Evolutionary conservation across 2,329 filamentous ascomycete species (phyloP).

Genomic region (Diaporthe citri): DNA sequence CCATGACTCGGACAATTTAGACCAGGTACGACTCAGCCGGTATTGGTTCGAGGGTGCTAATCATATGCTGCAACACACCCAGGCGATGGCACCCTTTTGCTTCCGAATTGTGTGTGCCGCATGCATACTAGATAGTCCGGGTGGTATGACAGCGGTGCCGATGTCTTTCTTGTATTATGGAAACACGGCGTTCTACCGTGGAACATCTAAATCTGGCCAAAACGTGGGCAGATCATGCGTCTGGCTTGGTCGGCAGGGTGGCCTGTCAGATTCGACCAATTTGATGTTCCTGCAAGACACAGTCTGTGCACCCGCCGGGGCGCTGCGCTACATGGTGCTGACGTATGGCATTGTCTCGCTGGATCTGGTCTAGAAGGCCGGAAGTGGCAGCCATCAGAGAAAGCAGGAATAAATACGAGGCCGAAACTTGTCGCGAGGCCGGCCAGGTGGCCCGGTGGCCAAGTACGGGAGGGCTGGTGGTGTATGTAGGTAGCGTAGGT

Average conservation of each 20-base stretch:
- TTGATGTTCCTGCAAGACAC: constrained; percentile 17
- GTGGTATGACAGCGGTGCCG: constrained; percentile 7
- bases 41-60: constrained; percentile 31
- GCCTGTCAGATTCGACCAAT: constrained; percentile 10
- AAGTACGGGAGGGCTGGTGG: background rate
- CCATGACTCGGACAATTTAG: constrained; percentile 35
- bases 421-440: constrained; percentile 6
- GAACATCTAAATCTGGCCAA: constrained; percentile 28
- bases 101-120: background rate
- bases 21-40: constrained; percentile 35
- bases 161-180: background rate
- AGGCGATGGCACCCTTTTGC: constrained; percentile 17
- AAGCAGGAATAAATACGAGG: constrained; percentile 12
- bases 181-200: constrained; percentile 11
- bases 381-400: constrained; percentile 1
- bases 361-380: constrained; percentile 12
- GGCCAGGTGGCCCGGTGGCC: background rate
- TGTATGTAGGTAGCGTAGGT: background rate
- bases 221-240: constrained; percentile 24
- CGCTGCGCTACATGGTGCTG: background rate
- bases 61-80: constrained; percentile 34
- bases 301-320: constrained; percentile 16
- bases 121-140: background rate
- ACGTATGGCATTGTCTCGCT: constrained; percentile 18
- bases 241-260: constrained; percentile 9